Evolutionary conservation across 2,329 filamentous ascomycete genomes (phyloP).

Genomic region (Colletotrichum lini): DNA sequence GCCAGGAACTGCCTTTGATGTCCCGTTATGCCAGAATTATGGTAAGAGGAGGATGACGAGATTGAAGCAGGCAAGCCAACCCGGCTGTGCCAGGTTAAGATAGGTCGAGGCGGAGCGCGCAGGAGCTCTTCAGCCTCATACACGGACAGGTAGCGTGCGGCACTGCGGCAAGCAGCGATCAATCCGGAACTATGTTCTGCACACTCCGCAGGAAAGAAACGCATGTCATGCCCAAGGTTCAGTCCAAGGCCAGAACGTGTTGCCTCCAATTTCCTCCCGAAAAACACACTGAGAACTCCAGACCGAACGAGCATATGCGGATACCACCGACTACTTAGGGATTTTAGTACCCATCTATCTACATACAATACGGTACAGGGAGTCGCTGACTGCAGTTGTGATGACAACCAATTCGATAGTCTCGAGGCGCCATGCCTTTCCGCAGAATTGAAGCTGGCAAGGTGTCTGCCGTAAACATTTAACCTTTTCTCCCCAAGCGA

Average conservation of each 20-base stretch:
- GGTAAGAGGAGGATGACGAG: not conserved
- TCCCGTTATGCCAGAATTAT: not conserved
- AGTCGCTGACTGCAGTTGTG: not conserved
- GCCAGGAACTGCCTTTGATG: slow-evolving; percentile 1
- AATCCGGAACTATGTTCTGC: not conserved
- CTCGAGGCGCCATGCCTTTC: not conserved
- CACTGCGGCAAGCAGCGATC: no score
- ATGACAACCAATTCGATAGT: no score
- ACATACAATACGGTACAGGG: no score
- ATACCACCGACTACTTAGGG: no score
- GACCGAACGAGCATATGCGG: not conserved
- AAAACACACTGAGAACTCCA: not conserved
- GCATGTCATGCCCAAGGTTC: not conserved
- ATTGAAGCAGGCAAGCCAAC: not conserved
- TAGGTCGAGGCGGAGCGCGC: not conserved
- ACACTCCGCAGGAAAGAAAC: not conserved
- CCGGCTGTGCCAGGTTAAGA: slow-evolving; percentile 5
- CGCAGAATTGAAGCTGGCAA: not conserved
- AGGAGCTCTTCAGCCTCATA: slow-evolving; percentile 9
- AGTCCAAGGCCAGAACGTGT: not conserved
- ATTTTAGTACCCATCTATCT: no score
- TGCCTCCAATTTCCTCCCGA: not conserved
- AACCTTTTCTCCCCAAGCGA: not conserved
- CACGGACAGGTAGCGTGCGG: not conserved
- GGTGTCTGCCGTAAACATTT: not conserved